phyloP scores from a whole-genome alignment of 768 basidiomycete species.

The Amanita molliuscula region DNA sequence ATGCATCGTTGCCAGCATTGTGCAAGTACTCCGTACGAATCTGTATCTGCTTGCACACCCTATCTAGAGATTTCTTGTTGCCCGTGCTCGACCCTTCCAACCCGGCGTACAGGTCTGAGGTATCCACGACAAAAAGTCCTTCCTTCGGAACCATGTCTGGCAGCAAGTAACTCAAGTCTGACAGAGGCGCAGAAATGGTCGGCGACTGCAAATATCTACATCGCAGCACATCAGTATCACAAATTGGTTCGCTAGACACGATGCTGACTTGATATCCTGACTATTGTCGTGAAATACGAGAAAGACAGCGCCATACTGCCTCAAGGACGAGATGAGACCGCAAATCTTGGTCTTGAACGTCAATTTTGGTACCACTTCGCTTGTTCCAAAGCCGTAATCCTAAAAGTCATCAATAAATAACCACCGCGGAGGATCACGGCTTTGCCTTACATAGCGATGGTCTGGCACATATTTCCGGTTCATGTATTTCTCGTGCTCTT shows the following conservation, averaged over 20 bases:
- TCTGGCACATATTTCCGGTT: constrained; percentile 60
- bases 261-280: constrained; percentile 63
- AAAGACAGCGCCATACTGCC: constrained; percentile 49
- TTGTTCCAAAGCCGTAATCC: constrained; percentile 61
- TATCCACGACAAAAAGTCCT: constrained; percentile 62
- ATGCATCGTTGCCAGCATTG: constrained; percentile 84
- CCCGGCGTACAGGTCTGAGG: constrained; percentile 64
- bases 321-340: constrained; percentile 29
- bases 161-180: constrained; percentile 40
- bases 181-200: constrained; percentile 39
- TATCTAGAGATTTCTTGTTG: constrained; percentile 46
- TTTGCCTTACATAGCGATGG: constrained; percentile 39
- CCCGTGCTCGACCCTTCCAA: constrained; percentile 50
- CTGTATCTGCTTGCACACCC: constrained; percentile 53
- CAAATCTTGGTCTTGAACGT: constrained; percentile 43
- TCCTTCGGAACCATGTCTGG: constrained; percentile 42
- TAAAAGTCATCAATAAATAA: constrained; percentile 15
- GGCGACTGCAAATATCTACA: constrained; percentile 44
- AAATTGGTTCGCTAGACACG: background rate
- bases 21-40: constrained; percentile 49
- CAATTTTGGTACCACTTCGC: constrained; percentile 39
- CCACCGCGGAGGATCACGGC: background rate
- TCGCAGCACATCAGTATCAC: constrained; percentile 9
- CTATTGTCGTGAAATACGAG: constrained; percentile 74
- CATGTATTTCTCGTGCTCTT: constrained; percentile 43